Base-by-base conservation (phyloP, 306 rosid species). In the Castanea mollissima region DNA sequence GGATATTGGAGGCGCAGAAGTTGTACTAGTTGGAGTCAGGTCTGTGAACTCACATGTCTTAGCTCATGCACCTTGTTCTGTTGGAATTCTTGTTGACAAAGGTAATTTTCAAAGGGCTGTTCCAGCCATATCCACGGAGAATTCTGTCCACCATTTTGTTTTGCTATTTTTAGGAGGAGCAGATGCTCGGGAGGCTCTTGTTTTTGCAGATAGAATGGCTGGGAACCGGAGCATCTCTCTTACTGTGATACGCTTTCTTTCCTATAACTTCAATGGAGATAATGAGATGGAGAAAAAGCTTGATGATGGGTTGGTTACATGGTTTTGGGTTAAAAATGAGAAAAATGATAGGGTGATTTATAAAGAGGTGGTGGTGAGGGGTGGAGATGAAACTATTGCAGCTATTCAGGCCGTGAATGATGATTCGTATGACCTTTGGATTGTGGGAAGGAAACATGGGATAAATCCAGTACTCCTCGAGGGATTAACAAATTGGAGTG, bases 241-340 rank as follows among this genome's bases (percentile, higher is more conserved):
- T 4, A 87, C 89, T 0, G 97, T 94, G 34, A 59, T 92, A 31
- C 44, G 98, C 32, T 92, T 94, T 77, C 87, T 92, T 1, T 46
- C 96, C 0, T 32, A 70, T 16, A 88, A 83, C 35, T 71, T 35
- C 2, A 71, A 76, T 34, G 96, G 93, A 7, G 94, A 89, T 35
- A 18, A 67, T 56, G 96, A 89, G 73, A 63, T 79, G 21, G 98
- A 94, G 93, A 94, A 87, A 87, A 94, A 94, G 80, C 80, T 94
- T 18, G 98, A 94, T 56, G 98, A 94, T 76, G 98, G 96, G 6
- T 60, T 82, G 21, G 92, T 91, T 65, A 94, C 97, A 0, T 92
- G 91, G 97, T 92, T 94, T 72, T 94, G 96, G 93, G 93, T 94
- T 2, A 94, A 92, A 84, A 92, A 94, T 59, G 97, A 94, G 82